Conservation (phyloP, 2,329 filamentous ascomycete species). For the Westerdykella ornata region DNA sequence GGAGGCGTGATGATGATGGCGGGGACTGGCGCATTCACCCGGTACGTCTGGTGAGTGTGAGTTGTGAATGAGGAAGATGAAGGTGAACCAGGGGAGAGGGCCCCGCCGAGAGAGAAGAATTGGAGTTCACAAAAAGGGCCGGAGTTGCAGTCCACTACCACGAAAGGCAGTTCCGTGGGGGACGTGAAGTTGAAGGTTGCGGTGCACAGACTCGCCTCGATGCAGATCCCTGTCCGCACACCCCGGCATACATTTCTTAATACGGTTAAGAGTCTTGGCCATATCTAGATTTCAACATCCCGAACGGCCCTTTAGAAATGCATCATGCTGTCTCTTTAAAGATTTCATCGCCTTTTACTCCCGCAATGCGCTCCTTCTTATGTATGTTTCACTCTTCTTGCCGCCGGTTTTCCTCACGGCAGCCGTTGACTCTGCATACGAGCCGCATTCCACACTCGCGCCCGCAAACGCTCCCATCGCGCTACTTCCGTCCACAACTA, state of each 20-base stretch:
- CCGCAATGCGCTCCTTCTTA: constrained; percentile 21
- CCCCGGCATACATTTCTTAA: too few relatives aligned
- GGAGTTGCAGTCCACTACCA: too few relatives aligned
- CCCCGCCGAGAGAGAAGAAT: too few relatives aligned
- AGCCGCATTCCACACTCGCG: constrained; percentile 17
- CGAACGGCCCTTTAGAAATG: too few relatives aligned
- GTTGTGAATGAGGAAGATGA: too few relatives aligned
- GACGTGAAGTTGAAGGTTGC: background rate
- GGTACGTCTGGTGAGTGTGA: too few relatives aligned
- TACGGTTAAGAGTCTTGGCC: too few relatives aligned
- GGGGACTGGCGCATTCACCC: background rate
- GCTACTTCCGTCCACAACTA: background rate
- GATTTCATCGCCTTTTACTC: background rate
- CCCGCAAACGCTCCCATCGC: background rate
- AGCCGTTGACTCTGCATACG: constrained; percentile 9
- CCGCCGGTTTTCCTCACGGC: constrained; percentile 13
- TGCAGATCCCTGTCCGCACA: too few relatives aligned
- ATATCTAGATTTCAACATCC: too few relatives aligned
- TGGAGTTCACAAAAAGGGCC: too few relatives aligned
- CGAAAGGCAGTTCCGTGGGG: background rate
- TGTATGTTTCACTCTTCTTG: constrained; percentile 21
- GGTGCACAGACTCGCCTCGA: background rate
- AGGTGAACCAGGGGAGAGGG: too few relatives aligned
- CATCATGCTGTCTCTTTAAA: too few relatives aligned
- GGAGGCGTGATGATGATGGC: background rate